These are phyloP conservation scores for Candida nonsorbophila DNA, from an alignment of 805 yeast genomes.

Conservation along the genomic window DNA sequence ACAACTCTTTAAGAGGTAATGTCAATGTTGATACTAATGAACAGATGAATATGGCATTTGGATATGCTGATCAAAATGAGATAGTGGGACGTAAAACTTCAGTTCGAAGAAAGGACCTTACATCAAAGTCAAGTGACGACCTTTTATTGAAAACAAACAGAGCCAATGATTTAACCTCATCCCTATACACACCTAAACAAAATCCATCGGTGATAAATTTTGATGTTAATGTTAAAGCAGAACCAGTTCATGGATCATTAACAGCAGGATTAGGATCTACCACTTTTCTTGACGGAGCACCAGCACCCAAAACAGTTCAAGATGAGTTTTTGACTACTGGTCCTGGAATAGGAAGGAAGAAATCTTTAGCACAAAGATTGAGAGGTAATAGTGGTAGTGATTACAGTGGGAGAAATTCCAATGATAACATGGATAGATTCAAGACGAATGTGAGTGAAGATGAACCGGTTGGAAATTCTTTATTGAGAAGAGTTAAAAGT, in stretches of 20 bases:
- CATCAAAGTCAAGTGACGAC: conserved; percentile 6
- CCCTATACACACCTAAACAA: conserved; percentile 38
- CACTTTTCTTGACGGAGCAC: conserved; percentile 94
- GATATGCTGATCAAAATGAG: conserved; percentile 46
- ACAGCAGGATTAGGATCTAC: conserved; percentile 89
- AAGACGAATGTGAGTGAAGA: conserved; percentile 9
- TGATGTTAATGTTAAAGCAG: conserved; percentile 64
- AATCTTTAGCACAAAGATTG: conserved; percentile 71
- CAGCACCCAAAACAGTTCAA: conserved; percentile 57
- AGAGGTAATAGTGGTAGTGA: conserved; percentile 36
- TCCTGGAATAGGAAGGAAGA: conserved; percentile 65
- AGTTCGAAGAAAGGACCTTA: conserved; percentile 6
- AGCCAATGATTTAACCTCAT: conserved; percentile 14
- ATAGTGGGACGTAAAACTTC: conserved; percentile 23
- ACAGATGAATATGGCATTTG: conserved; percentile 73
- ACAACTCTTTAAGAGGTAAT: conserved; percentile 73
- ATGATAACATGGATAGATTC: conserved; percentile 10
- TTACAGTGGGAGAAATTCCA: conserved; percentile 22
- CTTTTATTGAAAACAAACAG: conserved; percentile 14
- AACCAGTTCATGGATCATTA: conserved; percentile 77
- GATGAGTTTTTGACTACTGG: conserved; percentile 20
- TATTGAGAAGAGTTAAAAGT: conserved; percentile 83
- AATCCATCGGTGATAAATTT: conserved; percentile 56
- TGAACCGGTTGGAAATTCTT: conserved; percentile 41
- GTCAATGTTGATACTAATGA: conserved; percentile 41